Percentiles rank a stretch among this genome's conserved stretches.
phyloP scores from a whole-genome alignment of 768 basidiomycete species.

The Leccinum disarticulatum region DNA sequence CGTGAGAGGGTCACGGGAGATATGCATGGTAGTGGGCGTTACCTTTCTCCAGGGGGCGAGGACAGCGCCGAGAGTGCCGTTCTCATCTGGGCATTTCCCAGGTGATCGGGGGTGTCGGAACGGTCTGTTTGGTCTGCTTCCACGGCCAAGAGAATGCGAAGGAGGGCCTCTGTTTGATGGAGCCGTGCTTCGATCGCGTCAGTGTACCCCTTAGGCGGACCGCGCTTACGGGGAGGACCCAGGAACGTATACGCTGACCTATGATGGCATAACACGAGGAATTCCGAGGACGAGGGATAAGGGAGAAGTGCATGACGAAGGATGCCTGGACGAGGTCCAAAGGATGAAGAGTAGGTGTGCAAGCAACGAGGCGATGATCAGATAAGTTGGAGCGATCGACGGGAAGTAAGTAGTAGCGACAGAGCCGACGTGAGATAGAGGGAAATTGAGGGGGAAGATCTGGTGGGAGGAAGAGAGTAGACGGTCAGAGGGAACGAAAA shows the following conservation, averaged over 20 bases:
- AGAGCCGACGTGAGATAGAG: constrained; percentile 1
- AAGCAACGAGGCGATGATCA: background rate
- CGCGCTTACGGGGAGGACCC: no score
- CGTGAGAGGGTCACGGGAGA: no score
- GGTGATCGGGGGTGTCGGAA: constrained; percentile 34
- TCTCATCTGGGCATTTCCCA: constrained; percentile 17
- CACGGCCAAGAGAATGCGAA: constrained; percentile 72
- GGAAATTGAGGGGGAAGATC: background rate
- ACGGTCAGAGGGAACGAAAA: constrained; percentile 12
- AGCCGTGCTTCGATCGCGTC: constrained; percentile 90
- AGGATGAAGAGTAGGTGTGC: background rate
- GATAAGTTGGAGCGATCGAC: constrained; percentile 9
- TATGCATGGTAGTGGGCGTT: background rate
- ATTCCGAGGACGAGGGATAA: constrained; percentile 7
- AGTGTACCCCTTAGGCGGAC: constrained; percentile 94
- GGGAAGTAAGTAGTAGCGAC: background rate
- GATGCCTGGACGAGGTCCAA: constrained; percentile 9
- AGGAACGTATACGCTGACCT: constrained; percentile 70
- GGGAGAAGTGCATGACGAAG: constrained; percentile 5
- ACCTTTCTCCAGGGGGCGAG: constrained; percentile 54
- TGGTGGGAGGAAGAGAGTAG: background rate
- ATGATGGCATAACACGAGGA: background rate
- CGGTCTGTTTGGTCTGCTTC: constrained; percentile 28
- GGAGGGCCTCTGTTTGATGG: constrained; percentile 89
- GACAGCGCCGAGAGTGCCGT: constrained; percentile 33